These are phyloP conservation scores for Mortierella sp. DNA, from an alignment of 371 early-diverging fungal species.

Conservation along the genomic window DNA sequence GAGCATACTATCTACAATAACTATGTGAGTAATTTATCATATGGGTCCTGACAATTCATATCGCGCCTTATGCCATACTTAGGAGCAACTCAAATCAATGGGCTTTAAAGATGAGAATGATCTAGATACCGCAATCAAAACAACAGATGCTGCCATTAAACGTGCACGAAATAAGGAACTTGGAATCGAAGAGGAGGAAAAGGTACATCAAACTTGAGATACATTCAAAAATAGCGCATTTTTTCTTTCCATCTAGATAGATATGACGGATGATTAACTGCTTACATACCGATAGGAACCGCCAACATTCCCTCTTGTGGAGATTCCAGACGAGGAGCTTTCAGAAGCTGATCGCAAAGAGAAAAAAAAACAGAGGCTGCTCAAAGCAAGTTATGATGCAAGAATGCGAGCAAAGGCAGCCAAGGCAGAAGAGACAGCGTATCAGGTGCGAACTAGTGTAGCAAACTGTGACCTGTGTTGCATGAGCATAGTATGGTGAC, in stretches of 20 bases:
- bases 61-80: neutral
- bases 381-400: conserved; percentile 88
- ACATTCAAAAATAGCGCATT: no score
- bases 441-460: conserved; percentile 56
- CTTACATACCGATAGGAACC: conserved; percentile 60
- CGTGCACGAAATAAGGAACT: conserved; percentile 84
- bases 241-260: neutral
- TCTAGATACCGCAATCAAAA: conserved; percentile 78
- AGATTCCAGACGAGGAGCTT: conserved; percentile 86
- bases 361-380: conserved; percentile 85
- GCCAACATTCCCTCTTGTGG: conserved; percentile 80
- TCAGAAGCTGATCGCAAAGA: conserved; percentile 83
- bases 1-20: neutral
- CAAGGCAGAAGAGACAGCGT: conserved; percentile 79
- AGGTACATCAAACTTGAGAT: conserved; percentile 45
- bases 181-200: conserved; percentile 87
- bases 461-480: neutral
- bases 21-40: neutral
- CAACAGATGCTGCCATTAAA: conserved; percentile 73
- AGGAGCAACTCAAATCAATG: conserved; percentile 70
- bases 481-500: neutral
- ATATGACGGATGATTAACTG: neutral
- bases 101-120: conserved; percentile 83
- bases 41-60: neutral
- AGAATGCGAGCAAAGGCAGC: conserved; percentile 82